These are phyloP conservation scores for Selaginella tamariscina DNA, from an alignment of 75 land plant species.

Conservation along the genomic window DNA sequence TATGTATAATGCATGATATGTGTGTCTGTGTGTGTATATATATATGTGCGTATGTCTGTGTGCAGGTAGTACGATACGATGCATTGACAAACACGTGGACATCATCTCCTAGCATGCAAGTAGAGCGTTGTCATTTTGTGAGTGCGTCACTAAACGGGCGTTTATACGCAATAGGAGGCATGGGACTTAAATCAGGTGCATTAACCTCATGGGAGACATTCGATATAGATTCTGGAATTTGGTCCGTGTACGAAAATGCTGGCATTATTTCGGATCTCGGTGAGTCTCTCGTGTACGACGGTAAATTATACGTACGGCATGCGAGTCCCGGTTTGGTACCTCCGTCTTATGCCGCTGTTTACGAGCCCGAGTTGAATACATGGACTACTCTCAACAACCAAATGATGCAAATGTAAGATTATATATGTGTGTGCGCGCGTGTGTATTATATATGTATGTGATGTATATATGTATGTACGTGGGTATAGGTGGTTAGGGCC, in stretches of 20 bases:
- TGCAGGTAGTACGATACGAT: conserved; percentile 52
- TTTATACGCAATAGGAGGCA: conserved; percentile 51
- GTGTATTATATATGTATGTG: no score
- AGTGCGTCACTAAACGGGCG: conserved; percentile 35
- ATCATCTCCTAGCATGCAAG: conserved; percentile 31
- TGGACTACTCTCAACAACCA: conserved; percentile 44
- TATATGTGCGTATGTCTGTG: no score
- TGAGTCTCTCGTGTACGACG: conserved; percentile 44
- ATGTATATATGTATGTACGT: no score
- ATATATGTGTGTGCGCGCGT: no score
- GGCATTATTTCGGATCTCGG: conserved; percentile 36
- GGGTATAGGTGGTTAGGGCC: conserved; percentile 79
- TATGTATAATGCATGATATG: no score
- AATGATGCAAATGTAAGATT: conserved; percentile 43
- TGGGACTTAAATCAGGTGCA: conserved; percentile 23
- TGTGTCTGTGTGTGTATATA: no score
- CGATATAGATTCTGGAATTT: conserved; percentile 30
- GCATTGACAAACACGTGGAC: conserved; percentile 36
- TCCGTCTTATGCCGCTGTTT: conserved; percentile 33
- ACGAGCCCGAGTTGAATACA: conserved; percentile 28
- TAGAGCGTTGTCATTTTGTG: conserved; percentile 46
- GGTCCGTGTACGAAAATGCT: conserved; percentile 33
- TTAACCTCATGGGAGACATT: conserved; percentile 50
- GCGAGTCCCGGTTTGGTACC: conserved; percentile 14
- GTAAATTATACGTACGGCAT: conserved; percentile 44